Conservation (phyloP, 306 rosid species). For the Fragaria vesca region DNA sequence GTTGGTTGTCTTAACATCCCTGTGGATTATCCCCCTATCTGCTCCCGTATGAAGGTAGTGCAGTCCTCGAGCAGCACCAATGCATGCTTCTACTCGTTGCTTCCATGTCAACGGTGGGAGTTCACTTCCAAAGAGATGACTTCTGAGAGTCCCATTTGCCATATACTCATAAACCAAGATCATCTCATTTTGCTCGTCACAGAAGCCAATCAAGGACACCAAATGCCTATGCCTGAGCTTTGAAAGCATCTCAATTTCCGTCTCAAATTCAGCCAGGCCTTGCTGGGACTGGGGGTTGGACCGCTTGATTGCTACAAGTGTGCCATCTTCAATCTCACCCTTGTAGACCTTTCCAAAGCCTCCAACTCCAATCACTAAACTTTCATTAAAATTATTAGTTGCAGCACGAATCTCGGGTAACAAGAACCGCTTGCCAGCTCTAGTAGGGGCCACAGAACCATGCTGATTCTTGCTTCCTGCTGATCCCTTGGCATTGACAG, state of each 20-base stretch:
- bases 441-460: conserved; percentile 43
- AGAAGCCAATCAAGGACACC: conserved; percentile 90
- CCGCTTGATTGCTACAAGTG: conserved; percentile 75
- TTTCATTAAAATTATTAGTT: conserved; percentile 70
- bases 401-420: conserved; percentile 73
- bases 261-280: conserved; percentile 88
- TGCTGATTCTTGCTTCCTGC: conserved; percentile 51
- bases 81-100: conserved; percentile 85
- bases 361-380: conserved; percentile 83
- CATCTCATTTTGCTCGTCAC: conserved; percentile 93
- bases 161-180: conserved; percentile 91
- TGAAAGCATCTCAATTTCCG: conserved; percentile 98
- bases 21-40: conserved; percentile 85
- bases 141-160: conserved; percentile 93
- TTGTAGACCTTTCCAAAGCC: conserved; percentile 96
- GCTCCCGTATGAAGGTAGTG: conserved; percentile 97
- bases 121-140: conserved; percentile 84
- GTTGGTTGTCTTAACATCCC: conserved; percentile 96
- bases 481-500: conserved; percentile 51
- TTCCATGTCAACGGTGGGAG: conserved; percentile 80
- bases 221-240: conserved; percentile 93
- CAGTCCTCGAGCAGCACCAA: conserved; percentile 94
- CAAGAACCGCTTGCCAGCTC: conserved; percentile 71
- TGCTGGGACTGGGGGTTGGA: conserved; percentile 90
- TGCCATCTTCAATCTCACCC: conserved; percentile 79